Evolutionary conservation across 2,329 filamentous ascomycete species (phyloP).

Genomic region (Colletotrichum ledebouriae): DNA sequence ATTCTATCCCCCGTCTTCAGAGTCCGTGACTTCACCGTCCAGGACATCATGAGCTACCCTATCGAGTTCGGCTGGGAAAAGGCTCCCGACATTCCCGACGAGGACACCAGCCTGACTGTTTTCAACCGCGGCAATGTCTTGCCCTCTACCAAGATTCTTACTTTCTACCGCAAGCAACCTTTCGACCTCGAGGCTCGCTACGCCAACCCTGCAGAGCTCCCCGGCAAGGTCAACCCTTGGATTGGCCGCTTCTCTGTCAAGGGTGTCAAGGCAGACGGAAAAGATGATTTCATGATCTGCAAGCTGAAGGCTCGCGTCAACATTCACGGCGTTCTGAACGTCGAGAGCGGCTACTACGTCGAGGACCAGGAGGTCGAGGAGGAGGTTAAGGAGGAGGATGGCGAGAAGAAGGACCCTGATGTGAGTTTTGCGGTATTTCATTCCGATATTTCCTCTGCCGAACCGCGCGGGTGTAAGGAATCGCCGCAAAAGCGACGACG

Average conservation of each 20-base stretch:
- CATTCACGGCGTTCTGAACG: slow-evolving; percentile 94
- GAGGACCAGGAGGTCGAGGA: slow-evolving; percentile 98
- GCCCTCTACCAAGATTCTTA: slow-evolving; percentile 98
- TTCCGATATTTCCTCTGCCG: slow-evolving; percentile 21
- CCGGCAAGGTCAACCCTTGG: slow-evolving; percentile 92
- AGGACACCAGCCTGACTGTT: slow-evolving; percentile 96
- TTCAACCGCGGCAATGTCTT: slow-evolving; percentile 98
- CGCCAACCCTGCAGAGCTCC: slow-evolving; percentile 85
- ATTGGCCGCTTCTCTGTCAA: slow-evolving; percentile 99
- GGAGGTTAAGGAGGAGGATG: slow-evolving; percentile 77
- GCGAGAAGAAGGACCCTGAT: slow-evolving; percentile 76
- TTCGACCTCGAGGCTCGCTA: slow-evolving; percentile 98
- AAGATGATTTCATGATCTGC: slow-evolving; percentile 99
- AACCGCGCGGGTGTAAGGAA: slow-evolving; percentile 12
- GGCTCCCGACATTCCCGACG: slow-evolving; percentile 96
- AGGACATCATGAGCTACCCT: slow-evolving; percentile 98
- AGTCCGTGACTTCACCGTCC: slow-evolving; percentile 96
- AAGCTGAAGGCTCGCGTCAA: slow-evolving; percentile 98
- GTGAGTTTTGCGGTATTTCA: slow-evolving; percentile 65
- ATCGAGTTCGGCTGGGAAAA: slow-evolving; percentile 99
- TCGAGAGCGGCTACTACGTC: slow-evolving; percentile 97
- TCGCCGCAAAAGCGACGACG: slow-evolving; percentile 35
- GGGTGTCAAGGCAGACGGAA: slow-evolving; percentile 91
- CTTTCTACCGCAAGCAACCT: slow-evolving; percentile 97
- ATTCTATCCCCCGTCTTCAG: slow-evolving; percentile 98